Evolutionary conservation across 2,329 filamentous ascomycete genomes (phyloP).

Genomic region (Didymosphaeria variabile): DNA sequence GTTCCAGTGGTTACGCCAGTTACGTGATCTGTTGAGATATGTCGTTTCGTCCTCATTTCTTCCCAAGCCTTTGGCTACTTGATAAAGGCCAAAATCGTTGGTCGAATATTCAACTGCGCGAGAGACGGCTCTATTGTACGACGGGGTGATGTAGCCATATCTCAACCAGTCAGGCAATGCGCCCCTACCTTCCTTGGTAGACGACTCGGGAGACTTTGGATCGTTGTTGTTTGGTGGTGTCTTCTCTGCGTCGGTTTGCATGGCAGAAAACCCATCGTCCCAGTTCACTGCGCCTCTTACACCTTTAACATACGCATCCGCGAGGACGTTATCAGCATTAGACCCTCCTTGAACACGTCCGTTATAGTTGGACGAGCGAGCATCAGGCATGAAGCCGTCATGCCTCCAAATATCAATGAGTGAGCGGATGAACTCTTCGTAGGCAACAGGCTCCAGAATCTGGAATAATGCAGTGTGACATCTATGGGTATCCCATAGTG

Average conservation of each 20-base stretch:
- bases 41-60: conserved; percentile 61
- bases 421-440: conserved; percentile 72
- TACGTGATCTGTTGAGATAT: conserved; percentile 70
- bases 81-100: conserved; percentile 74
- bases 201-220: conserved; percentile 63
- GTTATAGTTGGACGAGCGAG: conserved; percentile 73
- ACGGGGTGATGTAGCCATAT: conserved; percentile 71
- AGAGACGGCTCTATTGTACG: conserved; percentile 68
- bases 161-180: conserved; percentile 74
- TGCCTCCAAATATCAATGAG: conserved; percentile 74
- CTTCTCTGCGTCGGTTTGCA: conserved; percentile 73
- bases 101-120: conserved; percentile 73
- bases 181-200: conserved; percentile 73
- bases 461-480: conserved; percentile 72
- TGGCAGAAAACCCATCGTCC: conserved; percentile 60
- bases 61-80: conserved; percentile 69
- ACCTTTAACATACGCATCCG: conserved; percentile 76
- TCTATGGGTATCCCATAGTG: conserved; percentile 72
- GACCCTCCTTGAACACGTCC: conserved; percentile 74
- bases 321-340: conserved; percentile 76
- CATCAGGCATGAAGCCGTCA: conserved; percentile 72
- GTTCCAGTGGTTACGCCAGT: conserved; percentile 80
- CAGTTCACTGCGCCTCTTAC: conserved; percentile 71
- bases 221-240: conserved; percentile 68
- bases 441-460: conserved; percentile 68